phyloP scores from a whole-genome alignment of 805 yeast genomes.

The Barnettozyma sp. region DNA sequence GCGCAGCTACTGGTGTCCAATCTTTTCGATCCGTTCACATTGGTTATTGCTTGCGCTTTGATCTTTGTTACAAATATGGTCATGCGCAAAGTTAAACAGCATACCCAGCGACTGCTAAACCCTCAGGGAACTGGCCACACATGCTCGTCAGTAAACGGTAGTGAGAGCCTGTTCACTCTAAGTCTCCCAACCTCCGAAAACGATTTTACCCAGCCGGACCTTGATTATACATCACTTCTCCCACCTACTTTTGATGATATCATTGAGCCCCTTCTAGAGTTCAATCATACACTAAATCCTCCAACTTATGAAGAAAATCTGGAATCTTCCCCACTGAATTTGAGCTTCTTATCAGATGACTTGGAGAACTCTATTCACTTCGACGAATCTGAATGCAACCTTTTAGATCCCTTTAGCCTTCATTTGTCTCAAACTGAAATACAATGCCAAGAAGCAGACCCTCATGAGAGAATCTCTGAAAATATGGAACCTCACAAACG shows the following conservation, averaged over 20 bases:
- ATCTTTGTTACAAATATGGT: background rate
- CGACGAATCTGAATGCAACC: background rate
- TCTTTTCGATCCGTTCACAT: background rate
- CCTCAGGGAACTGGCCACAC: no score
- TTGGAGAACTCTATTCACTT: conserved; percentile 2
- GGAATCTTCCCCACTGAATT: conserved; percentile 9
- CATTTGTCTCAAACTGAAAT: no score
- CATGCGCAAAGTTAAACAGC: background rate
- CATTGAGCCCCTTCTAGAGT: background rate
- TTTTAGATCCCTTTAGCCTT: conserved; percentile 12
- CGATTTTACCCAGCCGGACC: no score
- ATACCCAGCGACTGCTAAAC: background rate
- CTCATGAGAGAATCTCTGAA: no score
- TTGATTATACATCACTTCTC: background rate
- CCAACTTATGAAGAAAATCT: conserved; percentile 3
- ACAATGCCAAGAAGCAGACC: no score
- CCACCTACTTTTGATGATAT: background rate
- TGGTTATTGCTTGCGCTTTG: background rate
- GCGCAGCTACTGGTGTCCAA: no score
- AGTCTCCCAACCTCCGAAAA: no score
- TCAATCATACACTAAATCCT: background rate
- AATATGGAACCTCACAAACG: no score
- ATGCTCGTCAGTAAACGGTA: no score
- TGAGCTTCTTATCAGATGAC: conserved; percentile 17
- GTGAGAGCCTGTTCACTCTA: no score